A percentile compares a stretch with the other conserved stretches of the same genome.
These are phyloP conservation scores for Pulveroboletus sp. DNA, from an alignment of 1,284 basidiomycete species.

Conservation along the genomic window DNA sequence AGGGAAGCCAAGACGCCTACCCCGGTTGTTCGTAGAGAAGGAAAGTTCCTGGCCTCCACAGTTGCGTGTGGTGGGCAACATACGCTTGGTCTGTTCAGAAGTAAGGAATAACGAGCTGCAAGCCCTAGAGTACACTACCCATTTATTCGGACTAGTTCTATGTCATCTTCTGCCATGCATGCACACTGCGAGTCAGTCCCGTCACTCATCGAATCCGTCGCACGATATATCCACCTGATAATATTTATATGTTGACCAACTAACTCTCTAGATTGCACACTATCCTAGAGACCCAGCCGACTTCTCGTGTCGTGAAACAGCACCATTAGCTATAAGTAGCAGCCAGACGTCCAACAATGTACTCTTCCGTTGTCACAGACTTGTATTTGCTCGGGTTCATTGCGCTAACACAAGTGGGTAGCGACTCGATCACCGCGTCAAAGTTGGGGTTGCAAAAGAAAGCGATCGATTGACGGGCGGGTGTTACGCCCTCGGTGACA, in stretches of 20 bases:
- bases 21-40: slow-evolving; percentile 64
- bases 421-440: slow-evolving; percentile 61
- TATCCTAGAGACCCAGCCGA: not conserved
- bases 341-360: slow-evolving; percentile 69
- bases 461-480: slow-evolving; percentile 75
- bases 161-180: slow-evolving; percentile 2
- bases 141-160: slow-evolving; percentile 19
- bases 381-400: slow-evolving; percentile 52
- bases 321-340: slow-evolving; percentile 46
- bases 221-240: slow-evolving; percentile 21
- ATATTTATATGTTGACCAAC: slow-evolving; percentile 13
- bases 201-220: slow-evolving; percentile 25
- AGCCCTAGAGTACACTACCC: slow-evolving; percentile 13
- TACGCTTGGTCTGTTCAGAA: slow-evolving; percentile 64
- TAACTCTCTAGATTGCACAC: slow-evolving; percentile 2
- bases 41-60: slow-evolving; percentile 56
- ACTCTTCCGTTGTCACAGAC: slow-evolving; percentile 68
- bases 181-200: slow-evolving; percentile 12
- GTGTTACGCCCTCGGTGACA: slow-evolving; percentile 51
- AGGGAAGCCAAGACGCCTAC: slow-evolving; percentile 57
- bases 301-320: not conserved
- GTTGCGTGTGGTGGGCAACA: slow-evolving; percentile 73
- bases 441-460: slow-evolving; percentile 88
- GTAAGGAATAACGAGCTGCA: slow-evolving; percentile 36
- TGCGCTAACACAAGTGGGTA: slow-evolving; percentile 65